Base-by-base conservation (phyloP, 768 basidiomycete genomes). In the Amanita molliuscula region DNA sequence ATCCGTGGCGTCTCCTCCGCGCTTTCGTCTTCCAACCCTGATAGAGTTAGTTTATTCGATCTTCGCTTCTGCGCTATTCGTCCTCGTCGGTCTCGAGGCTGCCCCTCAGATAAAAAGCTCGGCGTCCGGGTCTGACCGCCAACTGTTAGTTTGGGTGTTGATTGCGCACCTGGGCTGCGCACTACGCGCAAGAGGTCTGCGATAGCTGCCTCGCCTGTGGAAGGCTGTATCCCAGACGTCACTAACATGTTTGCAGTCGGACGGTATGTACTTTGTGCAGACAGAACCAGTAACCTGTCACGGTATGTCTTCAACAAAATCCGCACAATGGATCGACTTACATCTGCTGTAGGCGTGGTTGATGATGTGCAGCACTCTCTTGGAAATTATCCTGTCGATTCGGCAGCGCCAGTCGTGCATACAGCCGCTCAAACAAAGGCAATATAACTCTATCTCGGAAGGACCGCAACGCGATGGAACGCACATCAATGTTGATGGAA, bases 311-410 rank as follows among this genome's bases (percentile, higher is more conserved):
- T 20, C 15, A n/a, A 23, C 42, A 8, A 25, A 21, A 18, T 3
- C 23, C 33, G 21, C 11, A 37, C n/a, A 18, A 28, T 16, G n/a
- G 7, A 44, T 37, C 8, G 11, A 57, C 77, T 44, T 58, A 86
- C 88, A 91, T 90, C 63, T 91, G 88, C 55, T 88, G 87, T 18
- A 91, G 63, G 20, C 85, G 76, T 15, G 87, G 84, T 49, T 78
- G 76, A 51, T 81, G 76, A 53, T 80, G 78, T 1, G 75, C 72
- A 10, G 73, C 63, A 2, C 73, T 70, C 47, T 82, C 79, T 29
- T 76, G 67, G 36, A 77, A 68, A 38, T 67, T 73, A 42, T 84
- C 84, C 51, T 82, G 78, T 28, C 70, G 66, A 40, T 72, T 77
- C 0, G 75, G 64, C 42, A 73, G 63, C 21, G 74, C 76, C 29